A percentile compares a stretch with the other conserved stretches of the same genome.
phyloP scores from a whole-genome alignment of 2,329 filamentous ascomycete species.

The Ophiostoma ulmi region DNA sequence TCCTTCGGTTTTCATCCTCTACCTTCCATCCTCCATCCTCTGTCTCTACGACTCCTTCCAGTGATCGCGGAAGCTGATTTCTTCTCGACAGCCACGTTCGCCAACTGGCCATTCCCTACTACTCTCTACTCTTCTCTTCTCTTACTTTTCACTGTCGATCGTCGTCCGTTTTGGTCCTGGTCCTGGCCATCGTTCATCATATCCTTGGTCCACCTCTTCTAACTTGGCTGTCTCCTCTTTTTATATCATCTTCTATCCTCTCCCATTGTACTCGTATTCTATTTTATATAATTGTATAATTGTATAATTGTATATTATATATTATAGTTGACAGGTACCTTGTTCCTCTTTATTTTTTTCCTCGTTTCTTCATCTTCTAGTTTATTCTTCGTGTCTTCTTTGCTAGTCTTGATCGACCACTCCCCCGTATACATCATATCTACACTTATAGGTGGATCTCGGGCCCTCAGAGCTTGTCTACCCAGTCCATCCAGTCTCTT shows the following conservation, averaged over 20 bases:
- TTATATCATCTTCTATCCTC: neutral
- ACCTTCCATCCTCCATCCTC: too few species aligned
- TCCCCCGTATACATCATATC: neutral
- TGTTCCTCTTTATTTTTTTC: neutral
- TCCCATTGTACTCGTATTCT: neutral
- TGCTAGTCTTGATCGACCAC: neutral
- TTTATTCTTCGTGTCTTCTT: neutral
- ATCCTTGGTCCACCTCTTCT: neutral
- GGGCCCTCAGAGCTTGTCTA: neutral
- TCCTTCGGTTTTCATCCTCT: neutral
- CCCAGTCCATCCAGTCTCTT: neutral
- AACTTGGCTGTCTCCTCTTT: neutral
- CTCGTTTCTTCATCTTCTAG: slow-evolving; percentile 6
- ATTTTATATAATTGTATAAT: neutral
- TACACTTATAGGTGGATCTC: neutral
- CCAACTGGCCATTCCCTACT: neutral
- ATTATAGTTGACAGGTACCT: neutral
- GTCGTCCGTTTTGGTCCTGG: neutral
- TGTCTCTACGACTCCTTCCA: too few species aligned
- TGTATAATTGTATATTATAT: neutral
- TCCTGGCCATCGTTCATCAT: neutral
- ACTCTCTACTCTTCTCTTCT: neutral
- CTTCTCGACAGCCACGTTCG: neutral
- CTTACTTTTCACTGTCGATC: neutral
- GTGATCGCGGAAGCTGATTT: neutral